A percentile compares a stretch with the other conserved stretches of the same genome.
Conservation (phyloP, 2,329 filamentous ascomycete species). For the Coccinonectria pachysandricola region DNA sequence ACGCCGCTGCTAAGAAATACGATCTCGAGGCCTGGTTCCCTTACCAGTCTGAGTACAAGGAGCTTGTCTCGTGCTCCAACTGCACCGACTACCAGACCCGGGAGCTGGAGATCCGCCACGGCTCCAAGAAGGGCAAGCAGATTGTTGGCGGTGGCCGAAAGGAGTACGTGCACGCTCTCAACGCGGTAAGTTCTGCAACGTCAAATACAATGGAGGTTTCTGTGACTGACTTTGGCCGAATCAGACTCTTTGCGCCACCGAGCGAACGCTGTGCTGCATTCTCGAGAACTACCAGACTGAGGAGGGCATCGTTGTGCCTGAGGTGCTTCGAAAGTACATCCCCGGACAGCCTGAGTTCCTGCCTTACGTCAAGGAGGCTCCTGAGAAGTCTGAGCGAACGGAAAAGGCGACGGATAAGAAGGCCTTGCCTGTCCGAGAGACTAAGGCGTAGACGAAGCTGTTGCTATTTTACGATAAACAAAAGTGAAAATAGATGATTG, state of each 20-base stretch:
- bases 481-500: too few relatives aligned
- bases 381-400: constrained; percentile 47
- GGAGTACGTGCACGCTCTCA: constrained; percentile 88
- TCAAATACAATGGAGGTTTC: too few relatives aligned
- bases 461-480: constrained; percentile 10
- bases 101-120: constrained; percentile 85
- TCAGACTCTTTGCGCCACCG: constrained; percentile 72
- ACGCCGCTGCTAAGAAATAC: constrained; percentile 68
- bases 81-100: constrained; percentile 97
- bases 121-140: constrained; percentile 53
- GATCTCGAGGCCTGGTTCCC: constrained; percentile 96
- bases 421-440: constrained; percentile 17
- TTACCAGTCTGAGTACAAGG: constrained; percentile 95
- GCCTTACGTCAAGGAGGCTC: constrained; percentile 75
- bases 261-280: constrained; percentile 85
- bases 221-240: constrained; percentile 6
- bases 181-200: constrained; percentile 48
- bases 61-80: constrained; percentile 94
- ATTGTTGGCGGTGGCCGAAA: constrained; percentile 65
- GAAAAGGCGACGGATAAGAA: constrained; percentile 18
- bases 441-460: constrained; percentile 13
- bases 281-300: constrained; percentile 95
- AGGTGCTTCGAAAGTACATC: constrained; percentile 79
- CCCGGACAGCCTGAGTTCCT: constrained; percentile 84
- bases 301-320: constrained; percentile 71